phyloP scores from a whole-genome alignment of 805 yeast genomes.

The Zygosaccharomyces siamensis region DNA sequence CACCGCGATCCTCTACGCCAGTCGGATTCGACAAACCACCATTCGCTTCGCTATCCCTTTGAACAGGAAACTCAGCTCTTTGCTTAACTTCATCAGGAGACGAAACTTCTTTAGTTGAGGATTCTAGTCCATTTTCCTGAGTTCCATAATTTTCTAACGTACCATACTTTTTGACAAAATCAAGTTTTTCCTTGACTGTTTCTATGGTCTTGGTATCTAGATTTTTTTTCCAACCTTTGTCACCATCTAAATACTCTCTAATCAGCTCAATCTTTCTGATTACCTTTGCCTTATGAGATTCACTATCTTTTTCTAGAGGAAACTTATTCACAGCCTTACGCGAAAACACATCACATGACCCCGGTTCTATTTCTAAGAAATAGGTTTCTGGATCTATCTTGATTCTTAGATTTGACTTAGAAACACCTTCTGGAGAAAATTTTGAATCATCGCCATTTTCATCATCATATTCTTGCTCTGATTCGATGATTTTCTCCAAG shows the following conservation, averaged over 20 bases:
- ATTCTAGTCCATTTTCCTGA: not conserved
- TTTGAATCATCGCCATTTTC: slow-evolving; percentile 7
- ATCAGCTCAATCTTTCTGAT: slow-evolving; percentile 36
- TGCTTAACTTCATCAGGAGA: slow-evolving; percentile 9
- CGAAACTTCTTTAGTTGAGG: not conserved
- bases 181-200: slow-evolving; percentile 22
- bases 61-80: not conserved
- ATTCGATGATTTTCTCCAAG: slow-evolving; percentile 53
- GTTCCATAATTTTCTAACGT: slow-evolving; percentile 12
- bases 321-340: slow-evolving; percentile 49
- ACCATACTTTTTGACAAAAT: slow-evolving; percentile 21
- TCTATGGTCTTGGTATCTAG: slow-evolving; percentile 40
- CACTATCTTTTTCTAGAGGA: slow-evolving; percentile 24
- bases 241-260: slow-evolving; percentile 44
- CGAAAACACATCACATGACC: slow-evolving; percentile 73
- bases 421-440: slow-evolving; percentile 48
- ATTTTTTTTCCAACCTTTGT: slow-evolving; percentile 51
- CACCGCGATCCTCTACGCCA: slow-evolving; percentile 26
- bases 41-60: slow-evolving; percentile 9
- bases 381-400: slow-evolving; percentile 75
- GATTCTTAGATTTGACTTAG: slow-evolving; percentile 68
- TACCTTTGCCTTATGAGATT: slow-evolving; percentile 27
- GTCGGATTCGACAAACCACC: slow-evolving; percentile 8
- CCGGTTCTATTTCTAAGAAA: slow-evolving; percentile 73
- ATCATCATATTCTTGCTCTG: slow-evolving; percentile 47